These are phyloP conservation scores for Persicaria maculosa DNA, from an alignment of 148 eudicot genomes.

Conservation along the genomic window DNA sequence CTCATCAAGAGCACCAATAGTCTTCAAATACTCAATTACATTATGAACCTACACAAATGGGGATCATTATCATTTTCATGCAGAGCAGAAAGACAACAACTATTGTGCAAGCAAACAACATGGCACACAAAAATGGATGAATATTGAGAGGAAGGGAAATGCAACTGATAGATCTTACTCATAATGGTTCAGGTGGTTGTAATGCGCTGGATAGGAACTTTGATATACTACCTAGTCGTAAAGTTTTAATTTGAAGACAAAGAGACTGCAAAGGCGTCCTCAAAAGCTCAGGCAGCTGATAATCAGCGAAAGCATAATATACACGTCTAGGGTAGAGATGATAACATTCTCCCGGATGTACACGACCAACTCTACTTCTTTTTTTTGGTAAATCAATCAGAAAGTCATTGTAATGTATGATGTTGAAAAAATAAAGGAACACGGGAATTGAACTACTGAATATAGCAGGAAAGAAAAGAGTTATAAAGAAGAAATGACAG, in stretches of 20 bases:
- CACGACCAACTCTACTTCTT: slow-evolving; percentile 99
- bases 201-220: slow-evolving; percentile 82
- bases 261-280: slow-evolving; percentile 97
- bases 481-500: neutral
- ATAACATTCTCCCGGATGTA: slow-evolving; percentile 92
- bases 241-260: slow-evolving; percentile 91
- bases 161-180: slow-evolving; percentile 39
- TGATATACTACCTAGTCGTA: slow-evolving; percentile 77
- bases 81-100: neutral
- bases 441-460: neutral
- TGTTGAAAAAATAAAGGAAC: neutral
- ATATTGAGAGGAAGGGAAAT: slow-evolving; percentile 2
- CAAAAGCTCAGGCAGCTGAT: slow-evolving; percentile 92
- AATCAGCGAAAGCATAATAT: slow-evolving; percentile 82
- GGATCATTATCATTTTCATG: neutral
- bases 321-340: slow-evolving; percentile 93
- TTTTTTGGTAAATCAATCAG: slow-evolving; percentile 40
- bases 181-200: slow-evolving; percentile 87
- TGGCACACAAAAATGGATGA: neutral
- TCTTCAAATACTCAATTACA: slow-evolving; percentile 85
- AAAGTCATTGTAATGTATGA: slow-evolving; percentile 4
- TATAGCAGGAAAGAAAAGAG: neutral
- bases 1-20: slow-evolving; percentile 89
- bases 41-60: slow-evolving; percentile 69
- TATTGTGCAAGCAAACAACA: neutral